Evolutionary conservation across 257 asterid species (phyloP), one percentile per base, ranked within the genome.

Genomic region (Perilla frutescens): DNA sequence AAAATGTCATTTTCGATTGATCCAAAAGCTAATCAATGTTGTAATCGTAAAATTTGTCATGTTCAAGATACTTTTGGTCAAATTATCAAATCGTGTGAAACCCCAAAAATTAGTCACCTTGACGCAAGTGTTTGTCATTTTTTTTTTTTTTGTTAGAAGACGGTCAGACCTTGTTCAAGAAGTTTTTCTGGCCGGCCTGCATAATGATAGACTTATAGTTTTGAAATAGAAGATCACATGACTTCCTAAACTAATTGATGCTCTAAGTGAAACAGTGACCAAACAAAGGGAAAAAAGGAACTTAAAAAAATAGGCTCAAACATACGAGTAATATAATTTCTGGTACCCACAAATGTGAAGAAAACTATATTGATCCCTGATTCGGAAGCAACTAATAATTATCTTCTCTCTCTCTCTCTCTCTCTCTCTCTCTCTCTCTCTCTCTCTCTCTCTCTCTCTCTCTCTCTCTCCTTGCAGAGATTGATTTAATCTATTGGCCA

Each of bases 341-440:
- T 26, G 26, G 26, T 20, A 20, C 68, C 61, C 50, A 48, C 49
- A 72, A 61, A 15, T 9, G 31, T 4, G 44, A n/a, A 51, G 65
- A 62, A 44, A 44, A 74, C 40, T 53, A 56, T 32, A 56, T 37
- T 74, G 34, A 49, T 63, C 50, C 54, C 72, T 26, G 40, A 43
- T 60, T 51, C 34, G 55, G 75, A 67, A 59, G 73, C 77, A 53
- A 11, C 59, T 32, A 15, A 13, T 31, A 50, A 9, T 34, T 62
- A 64, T 72, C 77, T 62, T 61, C 8, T 72, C 12, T 62, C 60
- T 59, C 45, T 34, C 64, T 3, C 11, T 62, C 68, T 61, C 12
- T 37, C 10, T 36, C 37, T 55, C 11, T 15, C 26, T 20, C 26
- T 20, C 26, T 60, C 11, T 36, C 15, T 34, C 59, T 53, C 9